Evolutionary conservation across 2,329 filamentous ascomycete species (phyloP), one percentile per base, ranked within the genome.

Genomic region (Neoscytalidium dimidiatum): DNA sequence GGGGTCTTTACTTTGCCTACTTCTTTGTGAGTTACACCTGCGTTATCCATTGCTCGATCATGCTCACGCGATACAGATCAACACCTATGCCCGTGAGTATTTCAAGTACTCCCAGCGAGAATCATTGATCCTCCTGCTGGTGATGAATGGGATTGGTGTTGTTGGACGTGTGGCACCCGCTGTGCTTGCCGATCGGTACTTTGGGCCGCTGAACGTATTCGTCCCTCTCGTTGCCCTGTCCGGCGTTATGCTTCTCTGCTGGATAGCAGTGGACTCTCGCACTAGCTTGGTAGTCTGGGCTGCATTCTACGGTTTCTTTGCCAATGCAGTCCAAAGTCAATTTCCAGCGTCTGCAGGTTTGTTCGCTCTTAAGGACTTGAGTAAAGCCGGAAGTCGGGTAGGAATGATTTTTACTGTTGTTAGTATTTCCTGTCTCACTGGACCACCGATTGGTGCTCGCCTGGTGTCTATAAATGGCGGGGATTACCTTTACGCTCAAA

Each of bases 81-180:
- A 62, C 29, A 35, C 58, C 9, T 26, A 49, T 14, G 23, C 46
- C 7, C 26, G 46, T 13, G 73, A 81, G 21, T 71, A 80, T 21
- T 73, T 86, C 5, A 72, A 76, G 49, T 79, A 87, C 65, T 78
- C 80, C 17, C 81, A 84, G 19, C 58, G 31, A 51, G 41, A 26
- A 14, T 62, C n/a, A 38, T 28, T 62, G 17, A 33, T 48, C n/a
- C 58, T 62, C 3, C 29, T 62, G 17, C 58, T 46, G 5, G 31
- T 62, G 17, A 48, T 62, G 58, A 62, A 62, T 19, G 58, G 41
- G 0, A 46, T 44, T 13, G 58, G 26, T n/a, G 58, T 41, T 44
- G 33, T 38, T n/a, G 23, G 43, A n/a, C 46, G 43, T 35, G 43
- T 38, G 29, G 43, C 31, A 4, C 31, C 83, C 0, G 83, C 82